Evolutionary conservation across 208 protist genomes (phyloP).

Genomic region (Wallacemonas sp.): DNA sequence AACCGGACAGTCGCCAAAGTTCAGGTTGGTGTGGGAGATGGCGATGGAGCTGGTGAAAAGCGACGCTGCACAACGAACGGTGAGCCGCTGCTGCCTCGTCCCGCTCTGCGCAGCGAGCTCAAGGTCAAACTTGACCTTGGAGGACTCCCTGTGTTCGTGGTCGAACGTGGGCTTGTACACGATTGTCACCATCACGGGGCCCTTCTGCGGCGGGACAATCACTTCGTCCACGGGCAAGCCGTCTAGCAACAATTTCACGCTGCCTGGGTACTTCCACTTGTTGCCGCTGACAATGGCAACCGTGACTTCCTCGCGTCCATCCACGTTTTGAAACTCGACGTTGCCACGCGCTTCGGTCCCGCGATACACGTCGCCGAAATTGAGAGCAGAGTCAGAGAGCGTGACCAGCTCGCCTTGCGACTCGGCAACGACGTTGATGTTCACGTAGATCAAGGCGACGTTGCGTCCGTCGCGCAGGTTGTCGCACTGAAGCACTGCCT

Average conservation of each 20-base stretch:
- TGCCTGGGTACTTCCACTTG: slow-evolving; percentile 54
- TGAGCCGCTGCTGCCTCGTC: slow-evolving; percentile 50
- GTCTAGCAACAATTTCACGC: slow-evolving; percentile 54
- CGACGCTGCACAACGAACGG: slow-evolving; percentile 64
- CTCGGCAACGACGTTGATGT: slow-evolving; percentile 60
- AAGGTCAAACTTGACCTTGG: slow-evolving; percentile 76
- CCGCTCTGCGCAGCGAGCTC: slow-evolving; percentile 43
- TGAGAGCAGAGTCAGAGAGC: slow-evolving; percentile 48
- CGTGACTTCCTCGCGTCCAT: slow-evolving; percentile 52
- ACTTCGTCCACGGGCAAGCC: slow-evolving; percentile 59
- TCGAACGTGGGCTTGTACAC: slow-evolving; percentile 67
- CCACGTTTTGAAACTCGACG: slow-evolving; percentile 46
- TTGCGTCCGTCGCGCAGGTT: slow-evolving; percentile 79
- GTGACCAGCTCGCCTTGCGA: slow-evolving; percentile 69
- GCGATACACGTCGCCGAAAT: slow-evolving; percentile 85
- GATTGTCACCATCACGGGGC: slow-evolving; percentile 35
- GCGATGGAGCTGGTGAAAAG: slow-evolving; percentile 85
- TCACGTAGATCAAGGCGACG: slow-evolving; percentile 63
- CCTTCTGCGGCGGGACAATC: slow-evolving; percentile 49
- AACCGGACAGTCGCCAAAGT: slow-evolving; percentile 86
- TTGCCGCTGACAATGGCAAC: slow-evolving; percentile 47
- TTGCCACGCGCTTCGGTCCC: slow-evolving; percentile 49
- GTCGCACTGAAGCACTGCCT: slow-evolving; percentile 76
- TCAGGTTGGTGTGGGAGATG: slow-evolving; percentile 61
- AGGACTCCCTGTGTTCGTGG: slow-evolving; percentile 47